Evolutionary conservation across 148 eudicot genomes (phyloP).

Genomic region (Rheum nobile): DNA sequence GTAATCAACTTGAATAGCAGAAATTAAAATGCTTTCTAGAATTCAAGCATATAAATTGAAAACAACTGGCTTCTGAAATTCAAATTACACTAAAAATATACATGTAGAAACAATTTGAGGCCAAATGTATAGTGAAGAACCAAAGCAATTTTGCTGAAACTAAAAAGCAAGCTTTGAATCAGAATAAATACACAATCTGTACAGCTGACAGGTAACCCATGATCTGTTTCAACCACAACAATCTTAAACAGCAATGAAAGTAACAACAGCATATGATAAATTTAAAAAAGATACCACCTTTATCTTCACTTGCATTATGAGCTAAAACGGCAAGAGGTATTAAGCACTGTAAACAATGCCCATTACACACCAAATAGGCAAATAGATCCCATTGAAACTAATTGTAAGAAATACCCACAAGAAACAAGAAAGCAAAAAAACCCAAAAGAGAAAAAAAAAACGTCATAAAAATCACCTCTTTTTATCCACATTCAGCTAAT

Average conservation of each 20-base stretch:
- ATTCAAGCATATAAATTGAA: background rate
- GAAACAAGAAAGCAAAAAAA: background rate
- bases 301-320: conserved; percentile 46
- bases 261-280: conserved; percentile 8
- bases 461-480: background rate
- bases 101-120: background rate
- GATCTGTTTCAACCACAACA: background rate
- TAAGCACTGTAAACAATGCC: conserved; percentile 30
- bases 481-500: background rate
- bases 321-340: conserved; percentile 16
- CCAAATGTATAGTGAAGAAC: background rate
- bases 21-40: background rate
- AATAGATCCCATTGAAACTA: conserved; percentile 49
- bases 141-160: background rate
- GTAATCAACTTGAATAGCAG: background rate
- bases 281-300: conserved; percentile 13
- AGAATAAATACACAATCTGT: conserved; percentile 1
- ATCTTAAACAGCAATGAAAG: conserved; percentile 1
- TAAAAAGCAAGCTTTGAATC: conserved; percentile 9
- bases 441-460: background rate
- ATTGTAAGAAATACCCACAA: background rate
- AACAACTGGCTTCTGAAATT: background rate
- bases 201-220: background rate
- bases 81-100: background rate
- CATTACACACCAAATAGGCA: conserved; percentile 68